Percentiles rank a stretch among this genome's conserved stretches.
These are phyloP conservation scores for Venturia pyrina DNA, from an alignment of 2,329 filamentous ascomycete genomes.

Conservation along the genomic window DNA sequence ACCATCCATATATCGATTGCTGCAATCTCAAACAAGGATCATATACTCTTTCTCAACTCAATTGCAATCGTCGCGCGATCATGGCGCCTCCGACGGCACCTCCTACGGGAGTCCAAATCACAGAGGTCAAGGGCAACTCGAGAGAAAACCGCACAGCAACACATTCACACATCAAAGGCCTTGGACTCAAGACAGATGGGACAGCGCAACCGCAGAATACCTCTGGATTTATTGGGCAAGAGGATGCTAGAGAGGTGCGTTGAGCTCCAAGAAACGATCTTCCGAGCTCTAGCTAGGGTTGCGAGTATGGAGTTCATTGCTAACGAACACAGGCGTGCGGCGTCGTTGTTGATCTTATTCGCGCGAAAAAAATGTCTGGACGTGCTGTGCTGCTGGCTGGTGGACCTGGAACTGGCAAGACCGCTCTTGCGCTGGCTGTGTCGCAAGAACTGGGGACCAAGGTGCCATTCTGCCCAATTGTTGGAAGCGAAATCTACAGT, in stretches of 20 bases:
- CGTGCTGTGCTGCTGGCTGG: constrained; percentile 87
- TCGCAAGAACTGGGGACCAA: constrained; percentile 96
- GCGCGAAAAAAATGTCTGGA: constrained; percentile 94
- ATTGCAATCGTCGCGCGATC: neutral
- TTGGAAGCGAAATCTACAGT: constrained; percentile 95
- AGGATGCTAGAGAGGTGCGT: constrained; percentile 72
- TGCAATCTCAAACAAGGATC: neutral
- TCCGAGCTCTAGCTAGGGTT: neutral
- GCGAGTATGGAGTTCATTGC: neutral
- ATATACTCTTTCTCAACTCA: neutral
- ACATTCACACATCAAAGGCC: constrained; percentile 94
- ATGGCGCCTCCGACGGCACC: constrained; percentile 4
- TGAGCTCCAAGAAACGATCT: neutral
- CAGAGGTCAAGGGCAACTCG: constrained; percentile 87
- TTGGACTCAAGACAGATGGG: constrained; percentile 79
- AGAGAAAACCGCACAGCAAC: constrained; percentile 94
- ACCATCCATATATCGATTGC: neutral
- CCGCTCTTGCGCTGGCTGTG: constrained; percentile 85
- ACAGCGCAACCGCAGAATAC: constrained; percentile 63
- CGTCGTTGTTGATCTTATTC: constrained; percentile 91
- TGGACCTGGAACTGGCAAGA: constrained; percentile 94
- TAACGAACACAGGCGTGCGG: constrained; percentile 61
- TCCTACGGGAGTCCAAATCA: constrained; percentile 26
- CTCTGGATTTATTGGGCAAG: constrained; percentile 83
- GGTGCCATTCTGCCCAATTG: constrained; percentile 96